Percentiles rank a stretch among this genome's conserved stretches.
Conservation (phyloP, 768 basidiomycete genomes). For the Suillus americanus region DNA sequence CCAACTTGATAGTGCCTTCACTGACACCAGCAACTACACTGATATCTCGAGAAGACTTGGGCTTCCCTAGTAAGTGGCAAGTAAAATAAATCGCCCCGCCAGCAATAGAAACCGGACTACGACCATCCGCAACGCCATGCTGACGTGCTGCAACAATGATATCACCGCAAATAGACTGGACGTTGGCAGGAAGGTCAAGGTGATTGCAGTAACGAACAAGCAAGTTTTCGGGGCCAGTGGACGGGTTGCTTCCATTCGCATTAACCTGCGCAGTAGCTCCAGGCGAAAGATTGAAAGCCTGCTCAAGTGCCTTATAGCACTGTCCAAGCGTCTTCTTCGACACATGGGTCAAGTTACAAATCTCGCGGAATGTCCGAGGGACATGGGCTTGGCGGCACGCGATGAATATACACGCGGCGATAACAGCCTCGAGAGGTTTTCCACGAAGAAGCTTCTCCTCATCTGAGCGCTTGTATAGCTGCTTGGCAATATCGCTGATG, state of each 20-base stretch:
- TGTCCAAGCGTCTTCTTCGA: conserved; percentile 95
- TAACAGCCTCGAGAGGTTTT: conserved; percentile 89
- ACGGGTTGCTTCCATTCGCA: conserved; percentile 32
- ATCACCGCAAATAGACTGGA: conserved; percentile 82
- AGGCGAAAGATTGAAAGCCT: conserved; percentile 85
- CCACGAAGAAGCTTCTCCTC: conserved; percentile 92
- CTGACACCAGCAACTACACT: conserved; percentile 90
- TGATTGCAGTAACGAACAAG: conserved; percentile 94
- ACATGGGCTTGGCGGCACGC: conserved; percentile 94
- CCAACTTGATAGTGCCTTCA: conserved; percentile 92
- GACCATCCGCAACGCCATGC: conserved; percentile 87
- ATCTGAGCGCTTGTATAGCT: conserved; percentile 95
- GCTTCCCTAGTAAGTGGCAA: conserved; percentile 73
- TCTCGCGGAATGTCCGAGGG: conserved; percentile 95
- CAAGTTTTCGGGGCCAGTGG: conserved; percentile 79
- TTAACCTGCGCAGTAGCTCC: conserved; percentile 64
- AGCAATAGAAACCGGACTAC: conserved; percentile 98
- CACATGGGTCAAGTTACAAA: conserved; percentile 89
- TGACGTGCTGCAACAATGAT: conserved; percentile 80
- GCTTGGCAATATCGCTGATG: conserved; percentile 94
- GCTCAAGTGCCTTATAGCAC: conserved; percentile 86
- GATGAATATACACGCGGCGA: conserved; percentile 97
- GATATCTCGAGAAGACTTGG: conserved; percentile 81
- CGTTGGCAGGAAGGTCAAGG: conserved; percentile 77
- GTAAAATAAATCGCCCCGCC: conserved; percentile 95